Base-by-base conservation (phyloP, 306 rosid genomes). In the Quercus alba region DNA sequence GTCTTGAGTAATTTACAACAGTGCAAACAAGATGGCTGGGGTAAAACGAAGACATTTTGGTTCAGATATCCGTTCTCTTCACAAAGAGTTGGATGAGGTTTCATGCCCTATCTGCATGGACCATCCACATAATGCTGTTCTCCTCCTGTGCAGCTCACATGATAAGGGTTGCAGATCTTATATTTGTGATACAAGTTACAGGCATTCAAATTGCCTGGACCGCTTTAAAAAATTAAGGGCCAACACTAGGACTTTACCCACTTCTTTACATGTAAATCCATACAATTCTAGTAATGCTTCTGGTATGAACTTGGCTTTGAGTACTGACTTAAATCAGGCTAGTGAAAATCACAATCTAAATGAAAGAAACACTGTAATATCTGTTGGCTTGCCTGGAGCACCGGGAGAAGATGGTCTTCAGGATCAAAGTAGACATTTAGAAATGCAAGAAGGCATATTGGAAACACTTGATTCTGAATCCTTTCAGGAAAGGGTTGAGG, bases 101-200 rank as follows among this genome's bases (percentile, higher is more conserved):
- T 90, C 97, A 80, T 94, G 98, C 91, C 90, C 98, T 64, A 91
- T 94, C 91, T 94, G 98, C 95, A 94, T 94, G 97, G 98, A 94
- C 85, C 98, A 94, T 87, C 98, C 98, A 75, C 98, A 94, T 92
- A 94, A 94, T 91, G 98, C 98, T 78, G 98, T 94, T 88, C 95
- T 94, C 82, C 97, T 94, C 77, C 91, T 81, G 77, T 94, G 98
- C 89, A 94, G 97, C 93, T 94, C 98, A 26, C 91, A 94, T 81
- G 97, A 94, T 38, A 94, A 92, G 89, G 98, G 98, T 90, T 94
- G 98, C 90, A 91, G 93, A 81, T 88, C 98, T 84, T 94, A 88
- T 82, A 83, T 94, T 78, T 94, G 98, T 88, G 98, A 94, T 84
- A 89, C 98, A 55, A 94, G 98, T 88, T 91, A 93, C 79, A 94